A percentile compares a stretch with the other conserved stretches of the same genome.
Conservation (phyloP, 768 basidiomycete genomes). For the Boletales sp. region DNA sequence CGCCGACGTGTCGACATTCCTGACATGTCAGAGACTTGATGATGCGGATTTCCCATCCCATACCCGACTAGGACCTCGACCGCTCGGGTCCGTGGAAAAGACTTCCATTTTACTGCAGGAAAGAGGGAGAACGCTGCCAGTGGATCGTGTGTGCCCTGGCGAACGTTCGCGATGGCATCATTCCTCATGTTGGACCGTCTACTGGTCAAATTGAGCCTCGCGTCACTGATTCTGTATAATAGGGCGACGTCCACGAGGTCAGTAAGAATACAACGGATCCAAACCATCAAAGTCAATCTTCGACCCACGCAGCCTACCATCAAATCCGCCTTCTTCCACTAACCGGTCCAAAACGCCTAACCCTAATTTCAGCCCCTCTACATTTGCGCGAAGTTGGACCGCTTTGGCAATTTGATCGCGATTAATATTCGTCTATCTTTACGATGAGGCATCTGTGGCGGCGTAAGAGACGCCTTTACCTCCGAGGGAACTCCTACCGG, state of each 20-base stretch:
- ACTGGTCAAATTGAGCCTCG: neutral
- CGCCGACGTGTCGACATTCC: too few species aligned
- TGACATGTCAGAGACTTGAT: too few species aligned
- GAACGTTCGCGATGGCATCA: constrained; percentile 3
- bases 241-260: constrained; percentile 5
- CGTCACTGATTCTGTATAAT: neutral
- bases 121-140: neutral
- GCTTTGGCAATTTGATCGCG: constrained; percentile 85
- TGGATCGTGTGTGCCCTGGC: neutral
- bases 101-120: neutral
- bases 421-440: constrained; percentile 79
- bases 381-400: constrained; percentile 77
- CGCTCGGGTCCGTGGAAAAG: neutral
- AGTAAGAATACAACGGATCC: constrained; percentile 6
- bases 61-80: too few species aligned
- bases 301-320: constrained; percentile 12
- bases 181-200: neutral
- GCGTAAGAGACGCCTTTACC: constrained; percentile 6
- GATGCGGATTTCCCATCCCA: neutral
- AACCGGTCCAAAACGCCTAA: constrained; percentile 75
- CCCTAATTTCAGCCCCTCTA: constrained; percentile 80
- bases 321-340: constrained; percentile 55
- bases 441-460: constrained; percentile 83
- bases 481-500: constrained; percentile 47
- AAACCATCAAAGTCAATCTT: constrained; percentile 8